These are phyloP conservation scores for Sporothrix sp. DNA, from an alignment of 2,329 filamentous ascomycete genomes.

Conservation along the genomic window DNA sequence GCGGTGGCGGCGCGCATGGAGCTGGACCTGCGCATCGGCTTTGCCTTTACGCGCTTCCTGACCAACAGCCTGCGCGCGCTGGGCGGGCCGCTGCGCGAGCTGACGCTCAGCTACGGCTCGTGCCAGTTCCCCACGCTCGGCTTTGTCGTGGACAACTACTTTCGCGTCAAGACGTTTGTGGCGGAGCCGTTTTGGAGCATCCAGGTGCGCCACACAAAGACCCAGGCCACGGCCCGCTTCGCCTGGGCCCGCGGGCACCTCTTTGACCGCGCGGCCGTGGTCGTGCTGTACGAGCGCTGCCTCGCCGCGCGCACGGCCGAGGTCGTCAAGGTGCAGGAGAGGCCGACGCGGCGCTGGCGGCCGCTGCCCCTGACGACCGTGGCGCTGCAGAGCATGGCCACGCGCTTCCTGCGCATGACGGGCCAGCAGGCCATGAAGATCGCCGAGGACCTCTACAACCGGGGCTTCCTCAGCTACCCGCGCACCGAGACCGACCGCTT, in stretches of 20 bases:
- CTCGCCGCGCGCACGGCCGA: slow-evolving; percentile 65
- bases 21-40: slow-evolving; percentile 84
- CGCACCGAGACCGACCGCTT: slow-evolving; percentile 96
- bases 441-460: slow-evolving; percentile 82
- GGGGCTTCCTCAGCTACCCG: slow-evolving; percentile 94
- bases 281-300: slow-evolving; percentile 79
- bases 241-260: slow-evolving; percentile 72
- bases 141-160: slow-evolving; percentile 94
- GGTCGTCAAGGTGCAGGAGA: slow-evolving; percentile 78
- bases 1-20: slow-evolving; percentile 86
- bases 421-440: slow-evolving; percentile 83
- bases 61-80: slow-evolving; percentile 68
- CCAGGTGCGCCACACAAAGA: slow-evolving; percentile 68
- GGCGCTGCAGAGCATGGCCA: slow-evolving; percentile 92
- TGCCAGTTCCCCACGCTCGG: slow-evolving; percentile 96
- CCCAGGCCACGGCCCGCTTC: slow-evolving; percentile 57
- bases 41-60: slow-evolving; percentile 82
- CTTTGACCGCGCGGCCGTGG: slow-evolving; percentile 76
- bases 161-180: slow-evolving; percentile 86
- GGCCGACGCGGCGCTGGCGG: slow-evolving; percentile 88
- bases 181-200: slow-evolving; percentile 91
- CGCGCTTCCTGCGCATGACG: slow-evolving; percentile 77
- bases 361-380: slow-evolving; percentile 90
- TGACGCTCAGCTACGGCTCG: slow-evolving; percentile 75
- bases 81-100: slow-evolving; percentile 54